phyloP scores from a whole-genome alignment of 352 stramenopile genomes.

The Pilasporangium apinafurcum region DNA sequence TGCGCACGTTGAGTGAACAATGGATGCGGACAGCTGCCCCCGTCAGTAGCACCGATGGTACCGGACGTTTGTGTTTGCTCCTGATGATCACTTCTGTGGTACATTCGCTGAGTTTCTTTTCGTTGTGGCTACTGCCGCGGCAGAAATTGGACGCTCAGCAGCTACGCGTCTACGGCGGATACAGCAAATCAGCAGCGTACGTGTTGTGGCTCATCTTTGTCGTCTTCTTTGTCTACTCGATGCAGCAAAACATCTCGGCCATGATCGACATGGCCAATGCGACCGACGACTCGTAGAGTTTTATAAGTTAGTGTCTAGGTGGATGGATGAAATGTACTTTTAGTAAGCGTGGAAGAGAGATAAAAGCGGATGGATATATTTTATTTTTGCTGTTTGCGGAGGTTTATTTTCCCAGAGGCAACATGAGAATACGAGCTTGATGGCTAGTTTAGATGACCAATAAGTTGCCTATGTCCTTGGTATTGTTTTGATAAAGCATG shows the following conservation, averaged over 20 bases:
- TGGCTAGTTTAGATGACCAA: too few relatives aligned
- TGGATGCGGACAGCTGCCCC: slow-evolving; percentile 3
- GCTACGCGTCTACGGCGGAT: slow-evolving; percentile 55
- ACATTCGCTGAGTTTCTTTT: slow-evolving; percentile 38
- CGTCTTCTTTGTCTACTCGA: slow-evolving; percentile 53
- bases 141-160: slow-evolving; percentile 65
- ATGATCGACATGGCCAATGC: slow-evolving; percentile 10
- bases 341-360: too few relatives aligned
- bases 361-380: too few relatives aligned
- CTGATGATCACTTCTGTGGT: slow-evolving; percentile 55
- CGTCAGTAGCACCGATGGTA: neutral
- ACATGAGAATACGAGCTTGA: too few relatives aligned
- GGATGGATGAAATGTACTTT: too few relatives aligned
- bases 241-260: slow-evolving; percentile 9
- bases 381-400: too few relatives aligned
- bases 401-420: too few relatives aligned
- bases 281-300: too few relatives aligned
- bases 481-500: too few relatives aligned
- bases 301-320: too few relatives aligned
- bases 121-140: slow-evolving; percentile 28
- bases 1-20: slow-evolving; percentile 37
- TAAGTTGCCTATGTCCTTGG: too few relatives aligned
- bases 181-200: slow-evolving; percentile 40
- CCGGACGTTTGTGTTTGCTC: slow-evolving; percentile 17
- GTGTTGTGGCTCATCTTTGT: slow-evolving; percentile 50